These are phyloP conservation scores for Kwoniella dejecticola DNA, from an alignment of 768 basidiomycete genomes.

Conservation along the genomic window DNA sequence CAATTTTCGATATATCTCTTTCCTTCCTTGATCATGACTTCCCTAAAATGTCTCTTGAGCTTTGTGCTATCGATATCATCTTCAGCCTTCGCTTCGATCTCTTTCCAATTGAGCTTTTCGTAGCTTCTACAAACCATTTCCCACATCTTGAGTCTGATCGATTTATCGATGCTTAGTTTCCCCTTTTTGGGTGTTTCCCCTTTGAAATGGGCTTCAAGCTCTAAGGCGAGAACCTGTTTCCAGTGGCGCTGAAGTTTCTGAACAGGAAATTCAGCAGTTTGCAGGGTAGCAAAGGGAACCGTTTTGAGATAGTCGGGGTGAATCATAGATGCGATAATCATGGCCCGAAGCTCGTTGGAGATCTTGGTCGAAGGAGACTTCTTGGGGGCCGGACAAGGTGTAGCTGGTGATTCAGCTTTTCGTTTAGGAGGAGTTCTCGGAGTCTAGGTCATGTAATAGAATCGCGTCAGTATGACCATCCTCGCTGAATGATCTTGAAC, in stretches of 20 bases:
- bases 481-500: too few species aligned
- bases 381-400: constrained; percentile 10
- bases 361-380: constrained; percentile 35
- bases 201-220: constrained; percentile 19
- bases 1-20: constrained; percentile 35
- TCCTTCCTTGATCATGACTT: constrained; percentile 40
- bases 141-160: constrained; percentile 31
- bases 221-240: constrained; percentile 37
- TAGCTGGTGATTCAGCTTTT: constrained; percentile 1
- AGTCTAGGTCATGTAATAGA: not conserved
- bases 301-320: constrained; percentile 15
- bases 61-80: constrained; percentile 25
- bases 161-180: constrained; percentile 19
- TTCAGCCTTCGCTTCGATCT: constrained; percentile 2
- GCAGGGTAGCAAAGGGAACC: constrained; percentile 14
- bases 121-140: constrained; percentile 23
- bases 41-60: constrained; percentile 44
- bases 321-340: constrained; percentile 27
- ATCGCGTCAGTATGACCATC: too few species aligned
- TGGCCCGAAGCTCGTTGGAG: constrained; percentile 7
- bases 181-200: constrained; percentile 14
- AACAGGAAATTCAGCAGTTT: constrained; percentile 1
- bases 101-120: constrained; percentile 36
- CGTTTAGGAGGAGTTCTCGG: constrained; percentile 5
- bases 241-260: constrained; percentile 41